phyloP scores from a whole-genome alignment of 148 eudicot species.

The Euryodendron excelsum region DNA sequence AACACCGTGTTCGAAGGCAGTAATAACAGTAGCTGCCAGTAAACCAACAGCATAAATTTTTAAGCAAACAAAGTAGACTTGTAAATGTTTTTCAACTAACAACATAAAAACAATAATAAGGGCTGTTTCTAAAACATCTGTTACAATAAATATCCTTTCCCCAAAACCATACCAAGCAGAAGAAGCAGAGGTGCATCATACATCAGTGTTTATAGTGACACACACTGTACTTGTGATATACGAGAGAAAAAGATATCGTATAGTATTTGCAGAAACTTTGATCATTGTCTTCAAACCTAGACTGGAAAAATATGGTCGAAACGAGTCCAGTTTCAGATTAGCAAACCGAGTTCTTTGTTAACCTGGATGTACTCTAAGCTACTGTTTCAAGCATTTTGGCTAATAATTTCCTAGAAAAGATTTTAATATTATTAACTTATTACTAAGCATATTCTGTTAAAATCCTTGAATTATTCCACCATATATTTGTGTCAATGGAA shows the following conservation, averaged over 20 bases:
- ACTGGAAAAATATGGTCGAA: not conserved
- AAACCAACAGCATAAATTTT: not conserved
- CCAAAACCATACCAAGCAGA: not conserved
- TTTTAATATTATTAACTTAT: not conserved
- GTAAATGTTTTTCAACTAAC: not conserved
- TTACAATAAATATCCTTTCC: not conserved
- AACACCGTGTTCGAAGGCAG: constrained; percentile 86
- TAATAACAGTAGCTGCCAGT: constrained; percentile 88
- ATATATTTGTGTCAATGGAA: not conserved
- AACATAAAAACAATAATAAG: not conserved
- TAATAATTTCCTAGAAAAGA: not conserved
- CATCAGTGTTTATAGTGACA: not conserved
- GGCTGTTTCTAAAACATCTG: not conserved
- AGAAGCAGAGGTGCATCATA: not conserved
- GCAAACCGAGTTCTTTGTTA: not conserved
- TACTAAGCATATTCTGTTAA: not conserved
- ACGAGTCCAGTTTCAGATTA: not conserved
- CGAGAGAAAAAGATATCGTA: not conserved
- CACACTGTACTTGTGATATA: not conserved
- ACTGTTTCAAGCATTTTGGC: not conserved
- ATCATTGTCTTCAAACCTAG: not conserved
- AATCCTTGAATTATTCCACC: not conserved
- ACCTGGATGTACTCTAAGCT: not conserved
- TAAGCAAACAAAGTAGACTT: not conserved
- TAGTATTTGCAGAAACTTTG: too few species aligned